These are phyloP conservation scores for Purpureocillium takamizusanense DNA, from an alignment of 2,329 filamentous ascomycete species.

Conservation along the genomic window DNA sequence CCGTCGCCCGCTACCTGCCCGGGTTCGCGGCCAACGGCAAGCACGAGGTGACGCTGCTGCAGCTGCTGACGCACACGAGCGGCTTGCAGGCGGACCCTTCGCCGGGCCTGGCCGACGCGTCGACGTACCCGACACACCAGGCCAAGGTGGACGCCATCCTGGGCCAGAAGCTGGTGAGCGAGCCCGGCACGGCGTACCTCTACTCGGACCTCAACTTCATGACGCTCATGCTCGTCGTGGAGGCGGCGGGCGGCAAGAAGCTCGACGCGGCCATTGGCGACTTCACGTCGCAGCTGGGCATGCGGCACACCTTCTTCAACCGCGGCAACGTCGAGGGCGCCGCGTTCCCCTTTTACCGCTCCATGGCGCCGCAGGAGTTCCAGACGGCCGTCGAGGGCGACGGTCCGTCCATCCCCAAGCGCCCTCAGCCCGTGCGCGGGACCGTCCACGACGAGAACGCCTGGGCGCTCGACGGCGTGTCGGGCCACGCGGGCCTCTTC, in stretches of 20 bases:
- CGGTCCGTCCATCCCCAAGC: slow-evolving; percentile 17
- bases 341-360: slow-evolving; percentile 11
- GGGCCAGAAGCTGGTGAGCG: slow-evolving; percentile 13
- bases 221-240: slow-evolving; percentile 18
- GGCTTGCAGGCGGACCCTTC: slow-evolving; percentile 19
- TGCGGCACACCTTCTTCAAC: slow-evolving; percentile 23
- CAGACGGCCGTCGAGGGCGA: slow-evolving; percentile 16
- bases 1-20: slow-evolving; percentile 21
- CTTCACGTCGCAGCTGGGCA: slow-evolving; percentile 16
- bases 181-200: slow-evolving; percentile 17
- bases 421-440: slow-evolving; percentile 26
- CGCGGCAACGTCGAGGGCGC: slow-evolving; percentile 19
- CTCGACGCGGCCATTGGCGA: slow-evolving; percentile 15
- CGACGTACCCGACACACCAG: slow-evolving; percentile 12
- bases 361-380: slow-evolving; percentile 21
- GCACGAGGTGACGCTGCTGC: slow-evolving; percentile 20
- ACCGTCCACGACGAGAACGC: slow-evolving; percentile 28
- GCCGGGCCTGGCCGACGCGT: slow-evolving; percentile 12
- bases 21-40: slow-evolving; percentile 22
- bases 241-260: slow-evolving; percentile 14
- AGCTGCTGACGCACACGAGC: slow-evolving; percentile 23
- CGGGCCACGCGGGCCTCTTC: slow-evolving; percentile 25
- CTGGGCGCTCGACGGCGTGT: slow-evolving; percentile 22
- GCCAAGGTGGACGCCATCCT: slow-evolving; percentile 16
- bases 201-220: slow-evolving; percentile 27